Evolutionary conservation across 1,284 basidiomycete species (phyloP), one percentile per base, ranked within the genome.

Genomic region (Ceratobasidium sp.): DNA sequence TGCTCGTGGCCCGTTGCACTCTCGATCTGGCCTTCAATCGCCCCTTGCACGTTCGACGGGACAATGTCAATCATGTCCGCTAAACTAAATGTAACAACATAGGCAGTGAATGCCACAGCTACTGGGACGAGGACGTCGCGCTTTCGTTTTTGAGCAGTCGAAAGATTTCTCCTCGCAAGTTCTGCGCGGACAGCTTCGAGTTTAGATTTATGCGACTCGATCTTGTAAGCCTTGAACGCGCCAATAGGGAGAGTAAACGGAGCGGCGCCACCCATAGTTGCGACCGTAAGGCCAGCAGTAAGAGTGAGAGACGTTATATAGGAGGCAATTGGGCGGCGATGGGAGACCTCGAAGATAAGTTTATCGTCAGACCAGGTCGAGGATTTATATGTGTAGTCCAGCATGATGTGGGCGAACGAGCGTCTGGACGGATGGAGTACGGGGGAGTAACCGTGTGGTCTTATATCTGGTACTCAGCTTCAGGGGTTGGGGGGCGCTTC

Each of bases 181-280:
- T 71, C 68, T 19, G 29, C 53, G 11, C 68, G 46, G 16, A 71
- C 54, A 2, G 39, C 22, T 16, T 59, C 24, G n/a, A 71, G 51
- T 37, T 71, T 71, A 16, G 27, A 29, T 16, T 46, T 34, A n/a
- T 71, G 31, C 27, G 68, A 71, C 22, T 56, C 24, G 53, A 71
- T 71, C 24, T 71, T 71, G 68, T 71, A 71, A 13, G 16, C 29
- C 19, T 71, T 71, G 54, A 59, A 71, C 11, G 51, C 53, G 29
- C 51, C 5, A 1, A 61, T 71, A 22, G 68, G 68, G 14, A 31
- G 9, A 2, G 54, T 58, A n/a, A 66, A 22, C 37, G 34, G 48
- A 24, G 37, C 27, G 16, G 46, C 14, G 22, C 41, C 27, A 14
- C 54, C 54, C 54, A 34, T 34, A 2, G 54, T 16, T 29, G n/a